Evolutionary conservation across 352 stramenopile genomes (phyloP).

Genomic region (Elongisporangium prolatum): DNA sequence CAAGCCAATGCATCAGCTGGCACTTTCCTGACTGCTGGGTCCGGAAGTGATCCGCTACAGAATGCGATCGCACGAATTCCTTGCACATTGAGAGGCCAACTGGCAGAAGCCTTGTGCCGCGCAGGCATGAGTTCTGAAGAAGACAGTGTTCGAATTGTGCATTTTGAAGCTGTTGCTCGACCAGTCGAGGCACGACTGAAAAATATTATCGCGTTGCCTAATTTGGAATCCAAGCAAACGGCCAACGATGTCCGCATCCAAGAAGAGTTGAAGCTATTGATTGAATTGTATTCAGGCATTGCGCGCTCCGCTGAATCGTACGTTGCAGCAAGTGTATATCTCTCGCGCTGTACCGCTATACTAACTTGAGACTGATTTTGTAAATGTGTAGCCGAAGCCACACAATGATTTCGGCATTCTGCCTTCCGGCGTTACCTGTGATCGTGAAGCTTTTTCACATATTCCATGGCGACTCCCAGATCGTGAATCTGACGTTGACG

Average conservation of each 20-base stretch:
- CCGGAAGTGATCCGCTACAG: conserved; percentile 26
- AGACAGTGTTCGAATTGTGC: conserved; percentile 24
- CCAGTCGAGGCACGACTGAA: conserved; percentile 49
- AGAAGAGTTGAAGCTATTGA: conserved; percentile 70
- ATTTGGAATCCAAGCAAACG: conserved; percentile 54
- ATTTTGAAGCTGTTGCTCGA: conserved; percentile 54
- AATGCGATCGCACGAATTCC: conserved; percentile 54
- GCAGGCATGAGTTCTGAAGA: conserved; percentile 62
- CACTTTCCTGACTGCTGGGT: conserved; percentile 33
- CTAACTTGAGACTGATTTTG: background rate
- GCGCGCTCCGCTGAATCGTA: conserved; percentile 67
- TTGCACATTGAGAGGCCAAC: conserved; percentile 43
- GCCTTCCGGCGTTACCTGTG: conserved; percentile 60
- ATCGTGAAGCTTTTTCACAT: conserved; percentile 74
- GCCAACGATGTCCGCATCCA: conserved; percentile 62
- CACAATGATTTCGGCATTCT: conserved; percentile 53
- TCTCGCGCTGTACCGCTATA: background rate
- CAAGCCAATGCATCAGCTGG: conserved; percentile 63
- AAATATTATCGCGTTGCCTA: conserved; percentile 45
- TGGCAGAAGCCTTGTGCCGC: conserved; percentile 69
- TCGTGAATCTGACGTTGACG: conserved; percentile 67
- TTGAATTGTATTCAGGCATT: conserved; percentile 77
- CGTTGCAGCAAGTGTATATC: conserved; percentile 4
- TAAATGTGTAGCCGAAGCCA: conserved; percentile 37
- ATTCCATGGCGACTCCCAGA: conserved; percentile 66